Evolutionary conservation across 345 rosid genomes (phyloP), one percentile per base, ranked within the genome.

Genomic region (Litchi chinensis): DNA sequence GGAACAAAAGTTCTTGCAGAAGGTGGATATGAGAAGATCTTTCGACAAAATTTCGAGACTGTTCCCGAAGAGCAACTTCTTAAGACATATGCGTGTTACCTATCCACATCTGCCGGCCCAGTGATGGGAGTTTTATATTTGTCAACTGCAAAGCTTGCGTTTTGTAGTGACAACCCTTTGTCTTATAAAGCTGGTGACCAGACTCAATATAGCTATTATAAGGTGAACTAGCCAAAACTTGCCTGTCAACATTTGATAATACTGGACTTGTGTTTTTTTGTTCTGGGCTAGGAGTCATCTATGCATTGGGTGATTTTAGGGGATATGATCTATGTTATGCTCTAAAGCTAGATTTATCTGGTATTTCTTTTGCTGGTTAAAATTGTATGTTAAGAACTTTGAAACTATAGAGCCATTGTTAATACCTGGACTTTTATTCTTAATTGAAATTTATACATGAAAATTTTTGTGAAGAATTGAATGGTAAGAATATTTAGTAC

Each of bases 31-130:
- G 99, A 94, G 77, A 96, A 94, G 82, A 86, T 93, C 39, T 96
- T 94, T 73, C 89, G 82, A 67, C 91, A 91, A 71, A 91, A 88
- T 5, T 96, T 96, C 79, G 98, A 94, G 52, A 89, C 87, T 63
- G 82, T 79, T 80, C 94, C 95, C 1, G 97, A 92, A 80, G 99
- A 96, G 75, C 83, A 87, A 69, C 97, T 96, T 78, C 86, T 79
- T 78, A 91, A 92, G 88, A 85, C 90, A 65, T 94, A 63, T 76
- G 98, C 99, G 4, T 96, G 98, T 73, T 96, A 94, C 89, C 84
- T 93, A 73, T 96, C 99, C 43, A 96, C 98, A 41, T 96, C 98
- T 60, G 93, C 98, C 65, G 98, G 99, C 88, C 99, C 99, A 50
- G 97, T 96, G 10, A 90, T 91, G 94, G 99, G 99, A 41, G 86